Conservation (phyloP, 305 asterid species). For the Solanum hybrid region DNA sequence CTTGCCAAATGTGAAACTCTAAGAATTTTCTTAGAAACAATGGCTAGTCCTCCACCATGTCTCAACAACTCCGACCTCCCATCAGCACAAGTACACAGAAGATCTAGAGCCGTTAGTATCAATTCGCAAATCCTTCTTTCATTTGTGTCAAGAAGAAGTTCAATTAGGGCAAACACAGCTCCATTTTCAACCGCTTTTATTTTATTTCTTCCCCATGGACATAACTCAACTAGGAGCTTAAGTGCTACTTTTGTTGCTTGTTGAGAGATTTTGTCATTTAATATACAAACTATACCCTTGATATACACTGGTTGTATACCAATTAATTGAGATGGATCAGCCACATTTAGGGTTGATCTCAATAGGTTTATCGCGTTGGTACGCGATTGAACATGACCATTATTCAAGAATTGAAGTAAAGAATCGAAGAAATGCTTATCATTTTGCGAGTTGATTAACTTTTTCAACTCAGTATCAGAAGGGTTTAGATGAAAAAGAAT, state of each 20-base stretch:
- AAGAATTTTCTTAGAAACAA: slow-evolving; percentile 66
- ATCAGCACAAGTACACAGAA: slow-evolving; percentile 61
- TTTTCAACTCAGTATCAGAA: slow-evolving; percentile 34
- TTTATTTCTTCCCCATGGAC: slow-evolving; percentile 63
- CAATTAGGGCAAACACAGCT: slow-evolving; percentile 34
- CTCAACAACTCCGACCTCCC: slow-evolving; percentile 63
- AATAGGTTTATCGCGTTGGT: slow-evolving; percentile 33
- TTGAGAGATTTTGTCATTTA: slow-evolving; percentile 36
- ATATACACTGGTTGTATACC: slow-evolving; percentile 27
- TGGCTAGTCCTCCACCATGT: slow-evolving; percentile 67
- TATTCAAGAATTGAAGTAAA: slow-evolving; percentile 28
- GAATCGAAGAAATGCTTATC: slow-evolving; percentile 20
- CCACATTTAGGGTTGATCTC: slow-evolving; percentile 31
- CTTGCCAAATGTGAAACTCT: slow-evolving; percentile 64
- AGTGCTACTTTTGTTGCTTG: slow-evolving; percentile 47
- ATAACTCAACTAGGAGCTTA: slow-evolving; percentile 49
- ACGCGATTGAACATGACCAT: slow-evolving; percentile 31
- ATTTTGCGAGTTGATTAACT: neutral
- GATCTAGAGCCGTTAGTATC: slow-evolving; percentile 37
- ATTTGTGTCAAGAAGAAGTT: slow-evolving; percentile 31
- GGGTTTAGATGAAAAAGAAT: slow-evolving; percentile 38
- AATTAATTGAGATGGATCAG: slow-evolving; percentile 47
- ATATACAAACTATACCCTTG: slow-evolving; percentile 15
- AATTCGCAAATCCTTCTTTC: slow-evolving; percentile 50
- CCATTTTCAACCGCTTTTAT: slow-evolving; percentile 42